These are phyloP conservation scores for Sphenostylis stenocarpa DNA, from an alignment of 306 rosid species.

Conservation along the genomic window DNA sequence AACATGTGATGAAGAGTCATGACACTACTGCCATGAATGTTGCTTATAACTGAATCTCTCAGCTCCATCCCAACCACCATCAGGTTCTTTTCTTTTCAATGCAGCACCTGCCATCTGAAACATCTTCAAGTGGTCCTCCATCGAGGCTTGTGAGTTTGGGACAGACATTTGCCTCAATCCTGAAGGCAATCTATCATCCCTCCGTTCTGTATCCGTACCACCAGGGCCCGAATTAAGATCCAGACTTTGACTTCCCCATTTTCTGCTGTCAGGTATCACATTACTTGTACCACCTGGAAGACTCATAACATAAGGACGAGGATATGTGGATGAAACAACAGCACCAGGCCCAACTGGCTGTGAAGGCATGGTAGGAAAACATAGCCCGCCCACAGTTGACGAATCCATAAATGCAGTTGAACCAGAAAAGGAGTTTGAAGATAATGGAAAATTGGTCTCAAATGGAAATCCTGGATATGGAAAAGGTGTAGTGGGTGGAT, in stretches of 20 bases:
- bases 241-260: constrained; percentile 89
- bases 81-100: constrained; percentile 90
- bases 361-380: constrained; percentile 80
- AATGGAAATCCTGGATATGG: constrained; percentile 86
- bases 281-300: constrained; percentile 75
- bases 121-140: constrained; percentile 84
- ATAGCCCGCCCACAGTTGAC: constrained; percentile 64
- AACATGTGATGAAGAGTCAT: constrained; percentile 17
- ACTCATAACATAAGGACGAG: constrained; percentile 78
- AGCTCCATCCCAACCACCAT: constrained; percentile 78
- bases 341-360: constrained; percentile 81
- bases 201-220: constrained; percentile 55
- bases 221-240: constrained; percentile 97
- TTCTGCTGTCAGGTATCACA: constrained; percentile 68
- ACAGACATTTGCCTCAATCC: constrained; percentile 69
- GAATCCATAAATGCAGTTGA: constrained; percentile 83
- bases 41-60: constrained; percentile 80
- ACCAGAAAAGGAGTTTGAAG: constrained; percentile 81
- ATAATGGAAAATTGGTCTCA: constrained; percentile 74
- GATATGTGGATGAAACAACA: constrained; percentile 59
- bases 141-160: constrained; percentile 61
- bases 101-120: constrained; percentile 69
- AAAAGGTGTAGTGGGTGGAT: constrained; percentile 63
- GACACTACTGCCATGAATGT: constrained; percentile 69
- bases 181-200: constrained; percentile 72